These are phyloP conservation scores for Paralagenidium karlingii DNA, from an alignment of 352 stramenopile genomes.

Conservation along the genomic window DNA sequence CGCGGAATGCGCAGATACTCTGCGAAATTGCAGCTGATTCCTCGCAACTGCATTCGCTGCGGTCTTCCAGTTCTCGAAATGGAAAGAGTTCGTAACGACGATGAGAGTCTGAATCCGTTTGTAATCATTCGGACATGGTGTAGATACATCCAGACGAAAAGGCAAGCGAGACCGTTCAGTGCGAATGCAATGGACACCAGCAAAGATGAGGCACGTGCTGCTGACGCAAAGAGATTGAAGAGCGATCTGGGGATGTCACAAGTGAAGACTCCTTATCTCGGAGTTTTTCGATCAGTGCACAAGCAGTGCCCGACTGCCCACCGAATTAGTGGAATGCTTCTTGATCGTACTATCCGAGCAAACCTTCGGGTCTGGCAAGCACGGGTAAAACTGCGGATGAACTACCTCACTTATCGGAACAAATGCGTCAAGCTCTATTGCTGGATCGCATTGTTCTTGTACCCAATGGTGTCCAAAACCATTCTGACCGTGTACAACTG, in stretches of 20 bases:
- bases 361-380: conserved; percentile 71
- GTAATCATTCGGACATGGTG: conserved; percentile 29
- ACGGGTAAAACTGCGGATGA: conserved; percentile 67
- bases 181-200: background rate
- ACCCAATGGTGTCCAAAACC: conserved; percentile 62
- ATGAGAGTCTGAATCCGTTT: conserved; percentile 40
- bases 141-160: conserved; percentile 5
- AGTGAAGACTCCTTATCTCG: conserved; percentile 48
- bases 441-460: conserved; percentile 64
- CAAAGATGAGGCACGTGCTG: background rate
- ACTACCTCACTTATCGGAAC: conserved; percentile 71
- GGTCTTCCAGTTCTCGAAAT: conserved; percentile 46
- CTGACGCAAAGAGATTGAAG: conserved; percentile 31
- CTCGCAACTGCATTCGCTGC: conserved; percentile 52
- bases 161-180: background rate
- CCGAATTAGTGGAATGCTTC: conserved; percentile 26
- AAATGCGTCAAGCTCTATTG: conserved; percentile 71
- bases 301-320: conserved; percentile 26
- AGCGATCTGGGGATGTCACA: conserved; percentile 63
- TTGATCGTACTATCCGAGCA: conserved; percentile 50
- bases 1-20: conserved; percentile 50
- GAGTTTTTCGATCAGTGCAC: conserved; percentile 45
- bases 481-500: conserved; percentile 75
- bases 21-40: conserved; percentile 47
- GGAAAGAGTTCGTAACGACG: conserved; percentile 31